Conservation (phyloP, 1,284 basidiomycete species). For the Austropuccinia psidii region DNA sequence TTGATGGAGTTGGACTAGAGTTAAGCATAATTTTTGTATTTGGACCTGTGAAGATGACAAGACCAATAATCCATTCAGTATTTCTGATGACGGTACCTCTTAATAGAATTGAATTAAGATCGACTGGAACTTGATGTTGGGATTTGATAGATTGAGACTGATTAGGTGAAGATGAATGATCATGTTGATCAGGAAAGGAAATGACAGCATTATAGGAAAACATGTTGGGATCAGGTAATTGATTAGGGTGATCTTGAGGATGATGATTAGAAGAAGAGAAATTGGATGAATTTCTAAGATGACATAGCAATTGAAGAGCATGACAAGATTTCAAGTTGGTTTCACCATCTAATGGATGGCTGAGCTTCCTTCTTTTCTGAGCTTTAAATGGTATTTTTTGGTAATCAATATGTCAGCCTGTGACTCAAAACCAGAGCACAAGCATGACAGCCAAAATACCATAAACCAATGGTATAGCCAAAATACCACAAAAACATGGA, state of each 20-base stretch:
- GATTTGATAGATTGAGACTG: too few relatives aligned
- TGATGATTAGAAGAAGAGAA: too few relatives aligned
- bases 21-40: conserved; percentile 95
- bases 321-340: conserved; percentile 94
- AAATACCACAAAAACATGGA: too few relatives aligned
- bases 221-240: conserved; percentile 86
- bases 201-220: conserved; percentile 82
- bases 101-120: conserved; percentile 72
- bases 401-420: too few relatives aligned
- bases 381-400: too few relatives aligned
- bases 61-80: conserved; percentile 82
- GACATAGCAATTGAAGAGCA: conserved; percentile 66
- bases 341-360: conserved; percentile 98
- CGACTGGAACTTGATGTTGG: conserved; percentile 55
- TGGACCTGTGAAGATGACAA: conserved; percentile 83
- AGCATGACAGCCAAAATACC: too few relatives aligned
- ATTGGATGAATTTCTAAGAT: conserved; percentile 54
- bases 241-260: conserved; percentile 50
- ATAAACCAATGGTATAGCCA: too few relatives aligned
- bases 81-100: conserved; percentile 86
- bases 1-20: conserved; percentile 84
- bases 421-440: too few relatives aligned
- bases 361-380: too few relatives aligned
- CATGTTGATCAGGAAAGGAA: conserved; percentile 54
- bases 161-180: too few relatives aligned